Evolutionary conservation across 2,329 filamentous ascomycete genomes (phyloP), one percentile per base, ranked within the genome.

Genomic region (Neofusicoccum kwambonambiense): DNA sequence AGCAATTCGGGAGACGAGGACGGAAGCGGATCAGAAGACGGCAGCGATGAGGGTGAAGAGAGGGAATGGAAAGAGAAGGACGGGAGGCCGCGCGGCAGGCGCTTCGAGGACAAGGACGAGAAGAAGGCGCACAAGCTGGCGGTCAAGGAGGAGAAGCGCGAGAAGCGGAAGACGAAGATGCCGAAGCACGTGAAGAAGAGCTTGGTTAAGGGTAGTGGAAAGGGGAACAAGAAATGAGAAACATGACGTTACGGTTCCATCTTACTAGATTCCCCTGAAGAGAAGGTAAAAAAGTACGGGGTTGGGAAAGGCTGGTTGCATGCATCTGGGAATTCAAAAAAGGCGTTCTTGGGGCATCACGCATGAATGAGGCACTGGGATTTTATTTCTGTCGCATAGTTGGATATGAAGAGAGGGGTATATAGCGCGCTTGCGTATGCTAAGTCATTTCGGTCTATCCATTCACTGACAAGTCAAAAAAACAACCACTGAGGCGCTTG

Each of bases 101-200:
- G 90, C 67, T 94, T 96, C 72, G 89, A 95, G 75, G 92, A 97
- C 72, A 97, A 97, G 79, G 92, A 97, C 12, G 87, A 87, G 66
- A 98, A 97, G 77, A 90, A 89, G 82, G 87, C 87, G 69, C 95
- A 97, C 77, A 99, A 99, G 77, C 86, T 87, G 75, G 89, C 90
- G 1, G 90, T 97, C 70, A 99, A 98, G 80, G 94, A 97, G 73
- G 94, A 93, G 73, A 97, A 97, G 81, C 88, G 92, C 41, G 93
- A 97, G 77, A 93, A 96, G 82, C 84, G 95, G 66, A 92, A 94
- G 77, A 90, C 91, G 3, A 99, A 99, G 83, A 96, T 99, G 80
- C 94, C 95, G 0, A 99, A 99, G 80, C 88, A 96, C 75, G 69
- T 97, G 39, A 99, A 99, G 85, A 98, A 97, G 83, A 91, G 90